Conservation (phyloP, 1,284 basidiomycete genomes). For the Violaceomyces palustris region DNA sequence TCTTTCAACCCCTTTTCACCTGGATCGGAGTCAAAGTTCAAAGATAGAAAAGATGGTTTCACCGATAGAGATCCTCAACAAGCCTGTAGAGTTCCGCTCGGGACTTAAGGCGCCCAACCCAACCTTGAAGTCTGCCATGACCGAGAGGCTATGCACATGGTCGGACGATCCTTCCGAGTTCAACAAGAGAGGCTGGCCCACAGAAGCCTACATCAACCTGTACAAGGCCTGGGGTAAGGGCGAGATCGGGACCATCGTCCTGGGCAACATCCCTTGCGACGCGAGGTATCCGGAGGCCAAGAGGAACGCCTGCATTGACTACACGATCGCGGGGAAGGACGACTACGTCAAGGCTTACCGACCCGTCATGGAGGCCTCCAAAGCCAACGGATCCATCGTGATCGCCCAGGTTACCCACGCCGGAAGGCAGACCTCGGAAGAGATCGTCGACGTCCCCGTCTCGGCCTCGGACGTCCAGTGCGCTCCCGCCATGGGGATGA, state of each 20-base stretch:
- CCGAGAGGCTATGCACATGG: constrained; percentile 43
- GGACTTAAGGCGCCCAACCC: constrained; percentile 30
- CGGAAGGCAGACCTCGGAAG: constrained; percentile 51
- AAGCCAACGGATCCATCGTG: constrained; percentile 55
- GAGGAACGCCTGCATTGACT: constrained; percentile 33
- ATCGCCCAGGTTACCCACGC: constrained; percentile 56
- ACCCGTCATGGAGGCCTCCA: constrained; percentile 51
- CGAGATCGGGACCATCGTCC: constrained; percentile 39
- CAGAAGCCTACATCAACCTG: constrained; percentile 33
- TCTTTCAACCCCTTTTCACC: too few species aligned
- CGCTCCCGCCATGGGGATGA: constrained; percentile 39
- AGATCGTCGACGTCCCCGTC: constrained; percentile 27
- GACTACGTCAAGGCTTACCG: constrained; percentile 30
- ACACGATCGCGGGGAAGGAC: constrained; percentile 27
- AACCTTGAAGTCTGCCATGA: constrained; percentile 46
- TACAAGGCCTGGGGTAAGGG: constrained; percentile 47
- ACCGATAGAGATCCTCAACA: constrained; percentile 26
- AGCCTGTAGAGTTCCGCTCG: constrained; percentile 25
- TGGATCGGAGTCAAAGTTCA: too few species aligned
- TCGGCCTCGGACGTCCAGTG: constrained; percentile 41
- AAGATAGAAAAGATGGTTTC: too few species aligned
- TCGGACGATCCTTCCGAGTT: constrained; percentile 35
- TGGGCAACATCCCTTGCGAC: constrained; percentile 36
- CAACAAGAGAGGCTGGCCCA: constrained; percentile 41
- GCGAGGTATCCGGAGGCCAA: constrained; percentile 32